Conservation (phyloP, 768 basidiomycete genomes). For the Leccinellum rugosiceps region DNA sequence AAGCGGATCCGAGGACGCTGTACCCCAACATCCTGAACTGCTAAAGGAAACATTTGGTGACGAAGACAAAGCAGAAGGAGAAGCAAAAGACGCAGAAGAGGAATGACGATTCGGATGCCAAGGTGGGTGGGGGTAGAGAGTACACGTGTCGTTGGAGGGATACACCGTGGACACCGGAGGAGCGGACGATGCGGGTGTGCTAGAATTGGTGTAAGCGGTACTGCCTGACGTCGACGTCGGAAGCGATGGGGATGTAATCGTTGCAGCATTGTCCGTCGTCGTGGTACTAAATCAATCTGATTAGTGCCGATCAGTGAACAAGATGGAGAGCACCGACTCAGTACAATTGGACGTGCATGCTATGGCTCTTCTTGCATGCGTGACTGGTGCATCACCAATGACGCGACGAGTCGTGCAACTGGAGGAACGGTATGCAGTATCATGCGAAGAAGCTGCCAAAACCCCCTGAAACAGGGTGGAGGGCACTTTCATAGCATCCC, state of each 20-base stretch:
- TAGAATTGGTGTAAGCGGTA: background rate
- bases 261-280: constrained; percentile 3
- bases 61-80: background rate
- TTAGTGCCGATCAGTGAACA: background rate
- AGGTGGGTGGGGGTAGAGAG: background rate
- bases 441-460: constrained; percentile 50
- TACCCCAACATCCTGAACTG: background rate
- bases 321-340: background rate
- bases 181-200: background rate
- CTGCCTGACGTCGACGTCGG: background rate
- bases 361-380: constrained; percentile 30
- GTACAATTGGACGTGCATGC: constrained; percentile 10
- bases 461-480: constrained; percentile 69
- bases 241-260: constrained; percentile 6
- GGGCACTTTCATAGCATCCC: constrained; percentile 48
- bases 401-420: constrained; percentile 52
- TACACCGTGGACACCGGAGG: background rate
- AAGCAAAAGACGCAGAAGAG: background rate
- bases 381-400: constrained; percentile 43
- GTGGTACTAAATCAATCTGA: background rate
- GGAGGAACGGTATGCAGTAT: constrained; percentile 57
- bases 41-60: background rate
- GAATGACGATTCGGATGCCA: background rate
- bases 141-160: constrained; percentile 1
- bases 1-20: background rate